Conservation (phyloP, 768 basidiomycete species). For the Agrocybe pediades region DNA sequence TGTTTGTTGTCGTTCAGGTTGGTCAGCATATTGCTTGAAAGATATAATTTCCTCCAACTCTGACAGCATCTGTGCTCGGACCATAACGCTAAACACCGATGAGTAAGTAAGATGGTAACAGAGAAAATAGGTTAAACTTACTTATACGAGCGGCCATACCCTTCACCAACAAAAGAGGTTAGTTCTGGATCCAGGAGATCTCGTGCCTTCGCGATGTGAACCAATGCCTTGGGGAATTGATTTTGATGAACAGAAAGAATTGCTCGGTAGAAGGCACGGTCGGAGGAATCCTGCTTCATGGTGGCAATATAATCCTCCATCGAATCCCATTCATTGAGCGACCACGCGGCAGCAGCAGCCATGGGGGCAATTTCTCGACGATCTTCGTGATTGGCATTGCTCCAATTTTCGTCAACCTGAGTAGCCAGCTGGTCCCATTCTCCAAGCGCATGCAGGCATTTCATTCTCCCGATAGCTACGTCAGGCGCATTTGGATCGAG, state of each 20-base stretch:
- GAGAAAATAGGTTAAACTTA: constrained; percentile 35
- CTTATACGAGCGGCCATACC: constrained; percentile 98
- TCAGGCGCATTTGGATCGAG: constrained; percentile 78
- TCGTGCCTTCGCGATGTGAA: constrained; percentile 89
- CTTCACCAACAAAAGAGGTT: constrained; percentile 90
- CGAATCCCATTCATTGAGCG: constrained; percentile 92
- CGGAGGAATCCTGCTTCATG: constrained; percentile 92
- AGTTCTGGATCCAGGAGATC: constrained; percentile 92
- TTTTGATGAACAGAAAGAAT: constrained; percentile 96
- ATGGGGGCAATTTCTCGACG: constrained; percentile 92
- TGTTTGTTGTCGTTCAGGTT: constrained; percentile 87
- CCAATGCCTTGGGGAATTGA: constrained; percentile 88
- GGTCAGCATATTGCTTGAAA: constrained; percentile 93
- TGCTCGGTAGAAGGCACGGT: constrained; percentile 94
- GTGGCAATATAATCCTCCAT: constrained; percentile 97
- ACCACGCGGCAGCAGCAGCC: constrained; percentile 98
- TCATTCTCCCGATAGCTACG: constrained; percentile 88
- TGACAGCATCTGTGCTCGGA: constrained; percentile 97
- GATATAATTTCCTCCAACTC: constrained; percentile 97
- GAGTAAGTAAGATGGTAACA: neutral
- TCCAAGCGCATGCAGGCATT: constrained; percentile 94
- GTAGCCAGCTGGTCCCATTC: constrained; percentile 93
- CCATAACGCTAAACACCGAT: constrained; percentile 69
- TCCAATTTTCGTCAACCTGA: constrained; percentile 89
- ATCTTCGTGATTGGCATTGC: constrained; percentile 78